Base-by-base conservation (phyloP, 2,329 filamentous ascomycete species). In the Metarhizium anisopliae region DNA sequence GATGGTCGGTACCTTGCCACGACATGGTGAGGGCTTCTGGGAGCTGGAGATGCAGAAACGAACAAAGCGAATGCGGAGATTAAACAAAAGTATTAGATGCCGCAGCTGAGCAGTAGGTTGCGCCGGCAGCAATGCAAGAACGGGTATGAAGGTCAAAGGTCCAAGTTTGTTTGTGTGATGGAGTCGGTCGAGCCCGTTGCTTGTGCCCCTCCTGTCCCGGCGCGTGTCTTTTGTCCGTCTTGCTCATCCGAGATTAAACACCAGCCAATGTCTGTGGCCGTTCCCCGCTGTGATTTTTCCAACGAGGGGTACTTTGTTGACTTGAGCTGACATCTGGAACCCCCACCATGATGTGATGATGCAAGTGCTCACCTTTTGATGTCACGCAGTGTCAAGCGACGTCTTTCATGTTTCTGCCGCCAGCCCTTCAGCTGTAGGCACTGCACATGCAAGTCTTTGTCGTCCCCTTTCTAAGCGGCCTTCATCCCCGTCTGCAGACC, bases 1-100 rank as follows among this genome's bases (percentile, higher is more conserved):
- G 52, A 67, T 67, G 10, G 66, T 67, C 67, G 10, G 66, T 67
- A 89, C 86, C 83, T 86, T 90, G 85, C 85, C 85, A 88, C 74
- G 85, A 88, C 85, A 89, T 87, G 69, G 64, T 82, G 63, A 59
- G 52, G 59, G 54, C 56, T 53, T 52, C 32, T 54, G 43, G 59
- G 36, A 42, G 49, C 53, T 32, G 52, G 40, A 49, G 50, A 51
- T 38, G 50, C 30, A 30, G 45, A 56, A 35, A 53, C 36, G 36
- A 52, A 47, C 50, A 42, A 51, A 49, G 16, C 3, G 55, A 18
- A 25, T 51, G 38, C 50, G n/a, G 47, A 45, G 55, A 20, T 52
- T 52, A 43, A 52, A 42, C 47, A 29, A 55, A n/a, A 54, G 50
- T 38, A 47, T 29, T 54, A 36, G 32, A n/a, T 53, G 51, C 49